Conservation (phyloP, 768 basidiomycete species). For the Galerina marginata region DNA sequence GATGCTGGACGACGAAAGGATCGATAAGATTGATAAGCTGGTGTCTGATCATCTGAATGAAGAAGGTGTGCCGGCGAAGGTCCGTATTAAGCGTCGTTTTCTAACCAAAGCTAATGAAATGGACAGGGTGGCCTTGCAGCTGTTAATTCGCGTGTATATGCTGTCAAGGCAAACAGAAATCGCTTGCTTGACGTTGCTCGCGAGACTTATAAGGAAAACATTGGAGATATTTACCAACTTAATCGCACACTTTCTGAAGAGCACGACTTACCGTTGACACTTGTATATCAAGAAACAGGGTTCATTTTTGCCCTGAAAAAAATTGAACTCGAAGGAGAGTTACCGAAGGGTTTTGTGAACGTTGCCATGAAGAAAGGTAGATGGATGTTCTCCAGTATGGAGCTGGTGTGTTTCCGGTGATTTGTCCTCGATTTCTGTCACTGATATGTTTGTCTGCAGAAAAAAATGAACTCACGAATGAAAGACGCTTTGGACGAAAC, state of each 20-base stretch:
- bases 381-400: conserved; percentile 79
- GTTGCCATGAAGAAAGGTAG: conserved; percentile 68
- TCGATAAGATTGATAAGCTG: conserved; percentile 63
- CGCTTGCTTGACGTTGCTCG: conserved; percentile 92
- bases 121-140: conserved; percentile 71
- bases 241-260: conserved; percentile 62
- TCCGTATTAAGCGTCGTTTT: conserved; percentile 25
- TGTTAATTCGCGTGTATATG: conserved; percentile 85
- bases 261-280: conserved; percentile 65
- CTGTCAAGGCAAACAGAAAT: conserved; percentile 85
- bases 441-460: conserved; percentile 45
- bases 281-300: conserved; percentile 75
- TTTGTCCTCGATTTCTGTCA: conserved; percentile 1
- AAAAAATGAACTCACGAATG: conserved; percentile 88
- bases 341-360: conserved; percentile 78
- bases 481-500: conserved; percentile 92
- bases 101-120: background rate
- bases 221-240: conserved; percentile 83
- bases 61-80: conserved; percentile 65
- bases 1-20: conserved; percentile 79
- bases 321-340: conserved; percentile 61
- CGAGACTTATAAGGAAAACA: conserved; percentile 93
- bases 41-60: conserved; percentile 77
- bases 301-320: conserved; percentile 80
- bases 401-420: conserved; percentile 59